phyloP scores from a whole-genome alignment of 208 protist genomes.

The Acanthamoeba castellanii region DNA sequence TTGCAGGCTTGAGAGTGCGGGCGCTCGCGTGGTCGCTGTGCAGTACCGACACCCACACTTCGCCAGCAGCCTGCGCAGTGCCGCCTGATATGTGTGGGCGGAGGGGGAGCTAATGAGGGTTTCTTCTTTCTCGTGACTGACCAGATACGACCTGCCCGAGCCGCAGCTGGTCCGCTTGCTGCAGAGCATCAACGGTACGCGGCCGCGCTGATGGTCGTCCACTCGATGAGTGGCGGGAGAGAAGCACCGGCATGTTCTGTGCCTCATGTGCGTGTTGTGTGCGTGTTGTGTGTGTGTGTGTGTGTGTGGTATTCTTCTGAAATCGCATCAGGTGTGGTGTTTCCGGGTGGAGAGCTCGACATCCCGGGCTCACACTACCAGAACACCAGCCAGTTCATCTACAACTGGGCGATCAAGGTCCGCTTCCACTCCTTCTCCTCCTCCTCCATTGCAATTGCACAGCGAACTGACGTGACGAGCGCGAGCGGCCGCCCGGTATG shows the following conservation, averaged over 20 bases:
- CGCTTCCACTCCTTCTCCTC: not conserved
- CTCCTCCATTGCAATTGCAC: not conserved
- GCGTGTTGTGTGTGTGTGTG: too few species aligned
- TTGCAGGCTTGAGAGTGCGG: slow-evolving; percentile 10
- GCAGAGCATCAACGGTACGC: slow-evolving; percentile 49
- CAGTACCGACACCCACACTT: not conserved
- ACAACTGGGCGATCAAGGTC: slow-evolving; percentile 51
- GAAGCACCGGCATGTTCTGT: not conserved
- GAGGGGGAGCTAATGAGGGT: too few species aligned
- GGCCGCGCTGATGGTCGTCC: too few species aligned
- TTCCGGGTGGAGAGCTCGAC: slow-evolving; percentile 5
- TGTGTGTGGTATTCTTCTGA: too few species aligned
- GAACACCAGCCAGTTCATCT: slow-evolving; percentile 19
- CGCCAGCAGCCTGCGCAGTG: too few species aligned
- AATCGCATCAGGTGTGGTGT: not conserved
- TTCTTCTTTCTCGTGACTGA: too few species aligned
- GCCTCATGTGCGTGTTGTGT: too few species aligned
- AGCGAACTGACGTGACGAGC: not conserved
- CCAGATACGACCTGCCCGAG: not conserved
- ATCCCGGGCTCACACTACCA: slow-evolving; percentile 30
- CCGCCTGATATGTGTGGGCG: too few species aligned
- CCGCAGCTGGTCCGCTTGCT: not conserved
- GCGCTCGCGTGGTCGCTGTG: slow-evolving; percentile 19
- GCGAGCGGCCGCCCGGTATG: not conserved
- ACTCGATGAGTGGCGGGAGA: not conserved